These are phyloP conservation scores for Neurospora discreta DNA, from an alignment of 495 filamentous ascomycete genomes.

Conservation along the genomic window DNA sequence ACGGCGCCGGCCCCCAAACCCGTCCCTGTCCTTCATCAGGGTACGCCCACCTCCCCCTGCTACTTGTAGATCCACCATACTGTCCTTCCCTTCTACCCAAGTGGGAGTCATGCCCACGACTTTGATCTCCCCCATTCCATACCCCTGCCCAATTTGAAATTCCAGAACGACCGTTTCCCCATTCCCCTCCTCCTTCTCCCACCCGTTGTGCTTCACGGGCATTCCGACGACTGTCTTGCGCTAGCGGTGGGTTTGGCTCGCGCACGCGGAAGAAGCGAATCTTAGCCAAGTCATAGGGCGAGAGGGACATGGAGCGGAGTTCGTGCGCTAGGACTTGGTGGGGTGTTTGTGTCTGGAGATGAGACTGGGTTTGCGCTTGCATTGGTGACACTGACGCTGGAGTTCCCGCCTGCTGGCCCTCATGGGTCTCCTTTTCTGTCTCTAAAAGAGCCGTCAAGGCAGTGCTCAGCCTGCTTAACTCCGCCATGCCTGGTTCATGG, in stretches of 20 bases:
- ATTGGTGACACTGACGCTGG: too few relatives aligned
- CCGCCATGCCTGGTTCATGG: background rate
- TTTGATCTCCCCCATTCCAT: too few relatives aligned
- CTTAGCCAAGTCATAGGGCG: accelerated
- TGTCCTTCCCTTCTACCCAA: background rate
- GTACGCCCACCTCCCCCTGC: background rate
- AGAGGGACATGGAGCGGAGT: background rate
- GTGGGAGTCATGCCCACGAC: too few relatives aligned
- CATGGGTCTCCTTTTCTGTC: too few relatives aligned
- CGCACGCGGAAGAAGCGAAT: background rate
- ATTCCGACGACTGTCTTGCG: background rate
- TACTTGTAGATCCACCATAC: background rate
- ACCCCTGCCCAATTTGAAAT: background rate
- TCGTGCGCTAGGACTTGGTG: background rate
- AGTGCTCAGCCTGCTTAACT: accelerated
- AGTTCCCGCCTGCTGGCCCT: too few relatives aligned
- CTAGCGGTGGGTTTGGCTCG: background rate
- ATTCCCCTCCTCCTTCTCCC: background rate
- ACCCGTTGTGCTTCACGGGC: background rate
- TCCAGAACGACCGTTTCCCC: background rate
- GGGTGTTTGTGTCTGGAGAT: background rate
- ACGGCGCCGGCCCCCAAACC: background rate
- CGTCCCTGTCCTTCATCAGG: too few relatives aligned
- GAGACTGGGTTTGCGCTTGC: background rate
- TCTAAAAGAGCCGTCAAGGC: background rate